Base-by-base conservation (phyloP, 177 flowering plant genomes). In the Telopea speciosissima region DNA sequence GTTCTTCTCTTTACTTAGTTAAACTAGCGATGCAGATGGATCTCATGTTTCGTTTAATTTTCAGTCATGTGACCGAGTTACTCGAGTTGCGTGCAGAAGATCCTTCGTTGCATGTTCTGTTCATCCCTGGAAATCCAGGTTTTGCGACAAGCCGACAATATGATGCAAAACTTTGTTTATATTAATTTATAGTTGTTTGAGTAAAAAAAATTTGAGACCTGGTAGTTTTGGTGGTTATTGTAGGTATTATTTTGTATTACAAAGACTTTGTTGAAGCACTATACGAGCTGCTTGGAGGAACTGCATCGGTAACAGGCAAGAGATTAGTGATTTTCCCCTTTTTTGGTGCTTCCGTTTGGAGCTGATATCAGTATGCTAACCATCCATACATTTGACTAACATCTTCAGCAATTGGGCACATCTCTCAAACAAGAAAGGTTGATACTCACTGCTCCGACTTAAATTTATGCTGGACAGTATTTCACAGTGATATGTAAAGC, bases 41-140 rank as follows among this genome's bases (percentile, higher is more conserved):
- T 62, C 2, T 21, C 19, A 19, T 9, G 3, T 59, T 45, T 73
- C 56, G 0, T 23, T 61, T 25, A 9, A 24, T 72, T 58, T 64
- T 49, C 78, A 91, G 98, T 75, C 72, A 72, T 67, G 83, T 77
- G n/a, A 82, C 87, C 36, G 97, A 93, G 70, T 59, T 92, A 72
- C 80, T 93, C 24, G 98, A 92, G 76, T 79, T 93, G 80, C 81
- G 25, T 1, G 80, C 90, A 9, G 79, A 82, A 60, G 74, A 84
- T 69, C 97, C 97, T 22, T 65, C 59, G 45, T 63, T 88, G n/a
- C 88, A 88, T 73, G 87, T 94, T 45, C 22, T 90, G 25, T 66
- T 94, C 49, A 80, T 94, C 65, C 94, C 98, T 63, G 96, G 97
- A 73, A 94, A 94, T 79, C 96, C 96, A 72, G 97, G 97, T 89